A percentile compares a stretch with the other conserved stretches of the same genome.
These are phyloP conservation scores for Thermoascus crustaceus DNA, from an alignment of 2,329 filamentous ascomycete species.

Conservation along the genomic window DNA sequence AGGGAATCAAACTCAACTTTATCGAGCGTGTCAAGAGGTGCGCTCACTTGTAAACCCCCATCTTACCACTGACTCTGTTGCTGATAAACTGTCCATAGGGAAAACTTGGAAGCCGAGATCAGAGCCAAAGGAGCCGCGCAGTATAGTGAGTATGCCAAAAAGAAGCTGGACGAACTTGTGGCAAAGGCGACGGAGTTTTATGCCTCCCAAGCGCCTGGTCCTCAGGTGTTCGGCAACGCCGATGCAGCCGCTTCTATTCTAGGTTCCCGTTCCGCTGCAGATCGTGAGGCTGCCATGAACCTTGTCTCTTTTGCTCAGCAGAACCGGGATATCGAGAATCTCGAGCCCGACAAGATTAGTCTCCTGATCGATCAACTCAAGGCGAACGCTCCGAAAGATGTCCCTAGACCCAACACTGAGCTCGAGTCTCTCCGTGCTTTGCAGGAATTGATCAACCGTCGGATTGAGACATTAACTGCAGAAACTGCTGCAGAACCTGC, in stretches of 20 bases:
- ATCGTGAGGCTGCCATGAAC: conserved; percentile 25
- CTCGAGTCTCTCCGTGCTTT: conserved; percentile 22
- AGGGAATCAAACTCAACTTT: conserved; percentile 63
- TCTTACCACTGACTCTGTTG: background rate
- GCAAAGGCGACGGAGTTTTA: conserved; percentile 20
- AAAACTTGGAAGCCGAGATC: conserved; percentile 14
- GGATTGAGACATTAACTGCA: conserved; percentile 19
- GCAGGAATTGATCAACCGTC: conserved; percentile 23
- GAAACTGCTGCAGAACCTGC: too few species aligned
- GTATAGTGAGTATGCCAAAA: conserved; percentile 18
- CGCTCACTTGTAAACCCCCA: conserved; percentile 4
- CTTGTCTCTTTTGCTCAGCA: conserved; percentile 22
- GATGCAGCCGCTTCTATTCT: conserved; percentile 15
- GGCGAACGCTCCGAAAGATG: conserved; percentile 16
- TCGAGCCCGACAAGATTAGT: conserved; percentile 15
- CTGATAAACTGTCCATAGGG: conserved; percentile 12
- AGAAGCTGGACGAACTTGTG: conserved; percentile 18
- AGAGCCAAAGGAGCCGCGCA: conserved; percentile 14
- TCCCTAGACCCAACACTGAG: conserved; percentile 21
- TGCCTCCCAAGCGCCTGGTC: conserved; percentile 15
- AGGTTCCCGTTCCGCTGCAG: conserved; percentile 19
- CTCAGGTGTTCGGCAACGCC: conserved; percentile 9
- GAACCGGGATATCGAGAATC: conserved; percentile 7
- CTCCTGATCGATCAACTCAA: conserved; percentile 26
- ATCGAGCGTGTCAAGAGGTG: conserved; percentile 52